A percentile compares a stretch with the other conserved stretches of the same genome.
These are phyloP conservation scores for Aspergillus ostianus DNA, from an alignment of 495 filamentous ascomycete genomes.

Conservation along the genomic window DNA sequence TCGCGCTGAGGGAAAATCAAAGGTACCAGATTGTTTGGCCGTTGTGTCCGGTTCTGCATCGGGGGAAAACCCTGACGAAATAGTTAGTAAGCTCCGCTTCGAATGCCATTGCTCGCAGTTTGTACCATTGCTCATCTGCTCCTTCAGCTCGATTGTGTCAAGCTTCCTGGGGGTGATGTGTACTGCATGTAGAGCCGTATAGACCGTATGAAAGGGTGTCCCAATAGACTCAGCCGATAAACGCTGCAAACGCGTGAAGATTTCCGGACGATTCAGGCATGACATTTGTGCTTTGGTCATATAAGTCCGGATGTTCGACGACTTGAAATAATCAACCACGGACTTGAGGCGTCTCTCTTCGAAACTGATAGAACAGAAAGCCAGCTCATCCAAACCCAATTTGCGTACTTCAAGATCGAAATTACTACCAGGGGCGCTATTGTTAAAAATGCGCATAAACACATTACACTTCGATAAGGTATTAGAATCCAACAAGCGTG, in stretches of 20 bases:
- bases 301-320: constrained; percentile 3
- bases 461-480: constrained; percentile 4
- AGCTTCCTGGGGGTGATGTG: background rate
- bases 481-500: background rate
- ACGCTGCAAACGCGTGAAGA: background rate
- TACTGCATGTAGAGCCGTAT: background rate
- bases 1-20: background rate
- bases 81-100: too few relatives aligned
- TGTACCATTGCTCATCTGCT: constrained; percentile 2
- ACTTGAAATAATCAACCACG: constrained; percentile 1
- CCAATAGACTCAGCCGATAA: background rate
- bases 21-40: background rate
- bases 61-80: background rate
- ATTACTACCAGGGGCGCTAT: background rate
- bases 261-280: constrained; percentile 1
- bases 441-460: background rate
- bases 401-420: constrained; percentile 1
- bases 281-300: background rate
- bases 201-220: background rate
- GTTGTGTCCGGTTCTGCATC: background rate
- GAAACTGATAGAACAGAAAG: constrained; percentile 5
- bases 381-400: background rate
- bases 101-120: background rate
- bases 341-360: constrained; percentile 6
- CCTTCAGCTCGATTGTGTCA: background rate